Conservation (phyloP, 371 early-diverging fungal genomes). For the Mortierella polycephala region DNA sequence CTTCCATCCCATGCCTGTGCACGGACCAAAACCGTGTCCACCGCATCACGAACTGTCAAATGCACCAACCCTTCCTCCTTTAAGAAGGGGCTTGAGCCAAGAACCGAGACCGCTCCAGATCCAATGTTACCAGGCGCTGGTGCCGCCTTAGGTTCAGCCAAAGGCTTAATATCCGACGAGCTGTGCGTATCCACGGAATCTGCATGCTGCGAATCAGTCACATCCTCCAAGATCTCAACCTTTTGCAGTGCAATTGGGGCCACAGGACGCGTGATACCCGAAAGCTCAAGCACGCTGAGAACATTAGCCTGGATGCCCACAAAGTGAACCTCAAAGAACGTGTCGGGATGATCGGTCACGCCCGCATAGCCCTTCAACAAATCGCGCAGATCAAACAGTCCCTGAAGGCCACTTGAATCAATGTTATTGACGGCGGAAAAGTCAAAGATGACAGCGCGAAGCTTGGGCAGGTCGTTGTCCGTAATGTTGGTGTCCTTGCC, state of each 20-base stretch:
- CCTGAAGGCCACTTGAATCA: slow-evolving; percentile 84
- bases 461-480: slow-evolving; percentile 58
- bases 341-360: slow-evolving; percentile 27
- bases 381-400: slow-evolving; percentile 69
- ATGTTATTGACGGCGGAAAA: slow-evolving; percentile 81
- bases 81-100: slow-evolving; percentile 40
- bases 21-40: slow-evolving; percentile 42
- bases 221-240: slow-evolving; percentile 29
- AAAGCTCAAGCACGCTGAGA: slow-evolving; percentile 50
- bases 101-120: slow-evolving; percentile 15
- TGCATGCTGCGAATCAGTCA: neutral
- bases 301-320: slow-evolving; percentile 49
- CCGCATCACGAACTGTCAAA: slow-evolving; percentile 44
- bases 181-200: neutral
- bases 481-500: slow-evolving; percentile 31
- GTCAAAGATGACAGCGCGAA: slow-evolving; percentile 83
- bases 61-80: slow-evolving; percentile 53
- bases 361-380: slow-evolving; percentile 65
- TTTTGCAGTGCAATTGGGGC: slow-evolving; percentile 38
- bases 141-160: neutral
- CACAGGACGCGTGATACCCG: slow-evolving; percentile 57
- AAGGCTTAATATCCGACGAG: neutral
- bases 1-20: slow-evolving; percentile 18
- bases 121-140: slow-evolving; percentile 10
- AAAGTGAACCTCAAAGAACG: slow-evolving; percentile 55